phyloP scores from a whole-genome alignment of 169 alveolate species.

The Perkinsus olseni region DNA sequence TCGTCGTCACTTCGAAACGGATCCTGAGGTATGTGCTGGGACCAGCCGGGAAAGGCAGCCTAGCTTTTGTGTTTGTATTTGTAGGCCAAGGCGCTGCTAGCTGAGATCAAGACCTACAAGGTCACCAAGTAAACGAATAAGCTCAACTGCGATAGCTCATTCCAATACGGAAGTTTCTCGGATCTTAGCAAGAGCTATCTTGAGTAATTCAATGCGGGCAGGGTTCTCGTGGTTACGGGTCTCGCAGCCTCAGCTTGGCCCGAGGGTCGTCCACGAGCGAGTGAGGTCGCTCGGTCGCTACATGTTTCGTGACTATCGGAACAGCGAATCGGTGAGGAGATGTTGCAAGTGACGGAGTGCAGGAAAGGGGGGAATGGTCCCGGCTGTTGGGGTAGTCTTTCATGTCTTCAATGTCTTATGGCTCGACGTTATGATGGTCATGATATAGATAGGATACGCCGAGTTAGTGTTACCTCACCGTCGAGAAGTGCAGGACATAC shows the following conservation, averaged over 20 bases:
- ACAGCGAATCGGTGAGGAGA: too few species aligned
- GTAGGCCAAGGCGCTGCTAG: conserved; percentile 76
- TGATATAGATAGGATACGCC: background rate
- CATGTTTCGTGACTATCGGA: too few species aligned
- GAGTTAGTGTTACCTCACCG: background rate
- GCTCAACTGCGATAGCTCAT: background rate
- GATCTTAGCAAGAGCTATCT: too few species aligned
- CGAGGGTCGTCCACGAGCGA: too few species aligned
- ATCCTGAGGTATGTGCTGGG: background rate
- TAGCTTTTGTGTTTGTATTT: conserved; percentile 22
- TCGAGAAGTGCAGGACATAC: background rate
- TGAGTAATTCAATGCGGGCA: too few species aligned
- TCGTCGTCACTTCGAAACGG: conserved; percentile 77
- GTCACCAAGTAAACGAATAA: conserved; percentile 45
- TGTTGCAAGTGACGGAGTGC: too few species aligned
- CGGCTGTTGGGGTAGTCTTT: background rate
- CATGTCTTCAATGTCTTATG: background rate
- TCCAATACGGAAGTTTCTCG: background rate
- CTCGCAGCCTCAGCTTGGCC: too few species aligned
- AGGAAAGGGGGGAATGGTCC: background rate
- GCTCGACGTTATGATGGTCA: background rate
- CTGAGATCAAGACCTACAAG: conserved; percentile 57
- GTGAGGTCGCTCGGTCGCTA: too few species aligned
- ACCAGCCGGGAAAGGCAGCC: background rate
- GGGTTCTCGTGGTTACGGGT: too few species aligned